phyloP scores from a whole-genome alignment of 805 yeast species.

The Babjeviella inositovora region DNA sequence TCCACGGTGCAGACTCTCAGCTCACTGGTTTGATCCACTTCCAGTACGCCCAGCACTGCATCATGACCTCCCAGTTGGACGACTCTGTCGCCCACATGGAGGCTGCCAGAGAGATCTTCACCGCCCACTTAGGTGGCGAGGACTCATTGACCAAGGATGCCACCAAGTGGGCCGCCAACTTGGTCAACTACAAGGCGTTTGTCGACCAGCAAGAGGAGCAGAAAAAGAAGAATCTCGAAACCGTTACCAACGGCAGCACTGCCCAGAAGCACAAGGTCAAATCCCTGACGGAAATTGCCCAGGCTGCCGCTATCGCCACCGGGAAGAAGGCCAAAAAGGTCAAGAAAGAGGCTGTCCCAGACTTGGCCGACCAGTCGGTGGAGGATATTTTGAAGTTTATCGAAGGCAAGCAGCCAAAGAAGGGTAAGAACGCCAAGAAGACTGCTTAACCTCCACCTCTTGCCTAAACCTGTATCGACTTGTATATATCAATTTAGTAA shows the following conservation, averaged over 20 bases:
- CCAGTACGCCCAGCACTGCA: constrained; percentile 50
- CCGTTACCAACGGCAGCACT: constrained; percentile 3
- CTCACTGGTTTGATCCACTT: constrained; percentile 51
- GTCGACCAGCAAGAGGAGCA: constrained; percentile 24
- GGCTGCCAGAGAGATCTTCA: constrained; percentile 41
- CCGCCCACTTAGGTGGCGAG: constrained; percentile 44
- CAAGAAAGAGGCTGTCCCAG: constrained; percentile 21
- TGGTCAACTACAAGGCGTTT: constrained; percentile 29
- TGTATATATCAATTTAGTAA: no score
- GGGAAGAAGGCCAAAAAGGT: constrained; percentile 7
- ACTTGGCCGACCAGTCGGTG: constrained; percentile 45
- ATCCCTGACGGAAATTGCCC: no score
- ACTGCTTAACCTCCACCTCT: no score
- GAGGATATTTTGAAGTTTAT: constrained; percentile 62
- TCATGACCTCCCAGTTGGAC: constrained; percentile 30
- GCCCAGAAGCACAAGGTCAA: constrained; percentile 13
- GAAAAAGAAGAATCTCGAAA: constrained; percentile 10
- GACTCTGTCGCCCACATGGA: constrained; percentile 41
- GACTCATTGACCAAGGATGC: constrained; percentile 56
- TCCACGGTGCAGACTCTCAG: constrained; percentile 44
- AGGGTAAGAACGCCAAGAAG: constrained; percentile 5
- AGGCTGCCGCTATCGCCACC: constrained; percentile 1
- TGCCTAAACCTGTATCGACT: no score
- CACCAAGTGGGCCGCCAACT: constrained; percentile 42
- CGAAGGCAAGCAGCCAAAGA: constrained; percentile 31